Base-by-base conservation (phyloP, 768 basidiomycete genomes). In the Naganishia antarctica region DNA sequence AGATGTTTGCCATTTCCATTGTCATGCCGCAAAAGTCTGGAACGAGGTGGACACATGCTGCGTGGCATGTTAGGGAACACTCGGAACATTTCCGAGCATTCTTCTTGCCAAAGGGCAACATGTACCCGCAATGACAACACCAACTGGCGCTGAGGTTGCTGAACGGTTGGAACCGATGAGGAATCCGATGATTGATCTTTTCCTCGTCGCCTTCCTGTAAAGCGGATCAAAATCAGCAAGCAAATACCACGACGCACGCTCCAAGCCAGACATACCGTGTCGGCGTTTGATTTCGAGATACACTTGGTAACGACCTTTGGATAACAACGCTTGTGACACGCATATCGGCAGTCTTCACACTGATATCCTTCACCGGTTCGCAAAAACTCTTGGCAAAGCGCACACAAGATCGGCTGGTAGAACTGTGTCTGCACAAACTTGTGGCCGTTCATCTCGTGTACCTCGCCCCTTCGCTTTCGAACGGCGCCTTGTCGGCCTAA, bases 21-120 rank as follows among this genome's bases (percentile, higher is more conserved):
- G 92, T 91, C 93, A 99, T 97, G 45, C 96, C 96, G 73, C 96
- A 99, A 79, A 99, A 98, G 79, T 99, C 94, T 64, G 96, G 96
- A 43, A 99, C 96, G 63, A 98, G 84, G 77, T 99, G 96, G 1
- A 92, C 90, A 79, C 96, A 99, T 68, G 91, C 89, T 21, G 91
- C 91, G 78, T 99, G 96, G 71, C 92, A 97, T 48, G 94, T 97
- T 70, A 98, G 86, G 72, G 88, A 86, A 79, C 96, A 99, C 77
- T 98, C 94, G 0, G 90, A 86, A 77, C 96, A 99, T 78, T 88
- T 89, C 62, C 91, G 86, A 23, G 94, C 88, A 76, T 97, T 94
- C 82, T 98, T 98, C 69, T 93, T 86, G 58, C 94, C 94, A 50
- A 98, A 84, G 61, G 96, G 93, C 26, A 96, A 84, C 84, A 99